These are phyloP conservation scores for Phytophthora quininea DNA, from an alignment of 352 stramenopile genomes.

Conservation along the genomic window DNA sequence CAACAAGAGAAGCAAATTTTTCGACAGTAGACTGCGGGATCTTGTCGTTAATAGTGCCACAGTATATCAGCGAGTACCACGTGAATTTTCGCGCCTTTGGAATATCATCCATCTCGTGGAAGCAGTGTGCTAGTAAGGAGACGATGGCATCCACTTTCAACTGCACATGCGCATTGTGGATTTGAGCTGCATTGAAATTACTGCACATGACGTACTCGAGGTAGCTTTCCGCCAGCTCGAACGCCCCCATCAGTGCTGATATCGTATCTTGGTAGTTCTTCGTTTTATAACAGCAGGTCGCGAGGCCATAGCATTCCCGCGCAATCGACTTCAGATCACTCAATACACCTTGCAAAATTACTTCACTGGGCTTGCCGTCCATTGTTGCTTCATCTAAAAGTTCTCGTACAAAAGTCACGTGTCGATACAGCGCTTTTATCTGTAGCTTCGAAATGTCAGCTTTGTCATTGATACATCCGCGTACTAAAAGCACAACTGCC, in stretches of 20 bases:
- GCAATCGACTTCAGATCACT: constrained; percentile 65
- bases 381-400: constrained; percentile 52
- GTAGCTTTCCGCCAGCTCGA: constrained; percentile 60
- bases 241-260: constrained; percentile 45
- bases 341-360: constrained; percentile 46
- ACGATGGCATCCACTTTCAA: constrained; percentile 66
- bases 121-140: constrained; percentile 65
- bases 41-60: constrained; percentile 29
- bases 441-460: constrained; percentile 1
- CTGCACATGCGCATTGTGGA: constrained; percentile 47
- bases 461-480: constrained; percentile 9
- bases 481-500: constrained; percentile 37
- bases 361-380: constrained; percentile 23
- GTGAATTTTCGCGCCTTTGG: constrained; percentile 42
- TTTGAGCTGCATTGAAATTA: constrained; percentile 28
- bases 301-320: constrained; percentile 67
- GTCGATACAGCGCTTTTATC: constrained; percentile 24
- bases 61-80: constrained; percentile 65
- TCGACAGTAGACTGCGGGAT: constrained; percentile 38
- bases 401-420: constrained; percentile 35
- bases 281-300: constrained; percentile 54
- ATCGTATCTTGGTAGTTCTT: constrained; percentile 47
- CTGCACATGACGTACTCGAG: constrained; percentile 73
- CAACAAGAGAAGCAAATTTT: constrained; percentile 55
- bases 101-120: constrained; percentile 39